Evolutionary conservation across 345 rosid species (phyloP).

Genomic region (Euphorbia peplus): DNA sequence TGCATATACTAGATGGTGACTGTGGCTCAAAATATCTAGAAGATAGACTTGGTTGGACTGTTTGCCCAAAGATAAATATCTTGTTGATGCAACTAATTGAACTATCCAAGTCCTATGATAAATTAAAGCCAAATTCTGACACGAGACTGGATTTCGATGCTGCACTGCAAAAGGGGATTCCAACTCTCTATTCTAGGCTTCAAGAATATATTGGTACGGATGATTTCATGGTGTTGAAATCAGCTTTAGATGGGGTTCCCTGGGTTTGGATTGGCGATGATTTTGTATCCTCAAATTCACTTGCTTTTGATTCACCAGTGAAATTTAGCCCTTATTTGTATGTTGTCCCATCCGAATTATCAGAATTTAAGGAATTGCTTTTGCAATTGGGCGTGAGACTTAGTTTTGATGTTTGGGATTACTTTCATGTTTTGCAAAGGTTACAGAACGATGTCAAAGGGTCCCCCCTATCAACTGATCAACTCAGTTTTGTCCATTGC

Average conservation of each 20-base stretch:
- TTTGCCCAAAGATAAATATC: conserved; percentile 44
- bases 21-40: conserved; percentile 55
- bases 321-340: conserved; percentile 87
- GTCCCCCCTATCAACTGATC: conserved; percentile 58
- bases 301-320: conserved; percentile 97
- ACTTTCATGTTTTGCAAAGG: conserved; percentile 62
- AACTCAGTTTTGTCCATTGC: conserved; percentile 65
- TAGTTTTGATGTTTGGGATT: conserved; percentile 81
- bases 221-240: conserved; percentile 54
- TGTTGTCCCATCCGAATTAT: conserved; percentile 94
- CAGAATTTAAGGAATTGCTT: conserved; percentile 72
- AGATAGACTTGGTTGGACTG: conserved; percentile 84
- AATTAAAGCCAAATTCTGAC: conserved; percentile 46
- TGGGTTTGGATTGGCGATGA: conserved; percentile 97
- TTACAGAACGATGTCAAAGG: conserved; percentile 67
- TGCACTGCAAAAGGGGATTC: conserved; percentile 61
- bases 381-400: conserved; percentile 73
- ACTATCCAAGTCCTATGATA: conserved; percentile 63
- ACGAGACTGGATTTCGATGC: conserved; percentile 47
- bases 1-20: conserved; percentile 77
- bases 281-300: conserved; percentile 71
- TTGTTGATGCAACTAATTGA: conserved; percentile 64
- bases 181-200: conserved; percentile 55
- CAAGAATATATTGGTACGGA: conserved; percentile 57
- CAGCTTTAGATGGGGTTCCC: conserved; percentile 64